phyloP scores from a whole-genome alignment of 2,329 filamentous ascomycete genomes.

The Tolypocladium cylindrosporum region DNA sequence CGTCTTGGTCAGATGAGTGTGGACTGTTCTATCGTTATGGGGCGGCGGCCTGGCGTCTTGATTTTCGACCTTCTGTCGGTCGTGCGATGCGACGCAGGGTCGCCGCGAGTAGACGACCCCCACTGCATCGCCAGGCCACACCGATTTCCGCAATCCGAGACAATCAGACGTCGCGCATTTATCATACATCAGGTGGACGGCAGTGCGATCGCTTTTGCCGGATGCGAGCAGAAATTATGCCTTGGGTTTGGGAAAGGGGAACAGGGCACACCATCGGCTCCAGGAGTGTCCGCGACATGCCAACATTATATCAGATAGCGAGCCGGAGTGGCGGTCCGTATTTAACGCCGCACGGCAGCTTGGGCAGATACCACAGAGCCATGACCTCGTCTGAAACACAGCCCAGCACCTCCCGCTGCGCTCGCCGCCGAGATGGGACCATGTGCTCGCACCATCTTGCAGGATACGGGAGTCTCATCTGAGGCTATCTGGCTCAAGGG shows the following conservation, averaged over 20 bases:
- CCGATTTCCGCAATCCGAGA: not conserved
- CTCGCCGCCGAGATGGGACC: not conserved
- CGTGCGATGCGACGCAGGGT: not conserved
- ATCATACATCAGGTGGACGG: not conserved
- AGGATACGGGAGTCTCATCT: not conserved
- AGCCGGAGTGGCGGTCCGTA: not conserved
- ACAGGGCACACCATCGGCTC: not conserved
- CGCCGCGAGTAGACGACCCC: not conserved
- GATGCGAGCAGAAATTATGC: not conserved
- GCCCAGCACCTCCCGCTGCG: not conserved
- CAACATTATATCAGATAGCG: not conserved
- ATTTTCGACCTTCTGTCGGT: not conserved
- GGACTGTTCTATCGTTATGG: not conserved
- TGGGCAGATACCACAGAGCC: not conserved
- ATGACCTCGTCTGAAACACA: not conserved
- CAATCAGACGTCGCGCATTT: not conserved
- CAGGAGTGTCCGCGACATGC: not conserved
- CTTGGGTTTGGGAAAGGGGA: not conserved
- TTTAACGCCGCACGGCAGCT: not conserved
- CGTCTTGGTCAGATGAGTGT: not conserved
- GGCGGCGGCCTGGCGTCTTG: not conserved
- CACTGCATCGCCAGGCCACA: not conserved
- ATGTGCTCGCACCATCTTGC: not conserved
- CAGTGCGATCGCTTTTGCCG: not conserved
- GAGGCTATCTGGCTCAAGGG: not conserved